phyloP scores from a whole-genome alignment of 2,329 filamentous ascomycete species.

The Trichoderma asperellum region DNA sequence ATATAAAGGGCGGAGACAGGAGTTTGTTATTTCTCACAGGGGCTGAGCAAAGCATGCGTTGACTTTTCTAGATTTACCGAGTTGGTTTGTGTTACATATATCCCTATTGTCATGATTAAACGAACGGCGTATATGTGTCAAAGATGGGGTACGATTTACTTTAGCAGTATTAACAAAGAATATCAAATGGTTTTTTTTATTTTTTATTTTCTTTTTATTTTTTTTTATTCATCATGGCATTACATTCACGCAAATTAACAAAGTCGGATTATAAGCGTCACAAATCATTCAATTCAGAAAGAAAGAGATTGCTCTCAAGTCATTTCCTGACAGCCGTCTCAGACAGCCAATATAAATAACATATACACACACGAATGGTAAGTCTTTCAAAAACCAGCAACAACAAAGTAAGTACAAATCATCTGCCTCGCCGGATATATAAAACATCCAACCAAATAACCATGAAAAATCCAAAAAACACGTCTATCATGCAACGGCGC shows the following conservation, averaged over 20 bases:
- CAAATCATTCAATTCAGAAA: slow-evolving; percentile 25
- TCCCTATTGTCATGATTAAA: not conserved
- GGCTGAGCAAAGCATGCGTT: not conserved
- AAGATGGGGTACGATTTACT: not conserved
- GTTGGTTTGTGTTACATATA: not conserved
- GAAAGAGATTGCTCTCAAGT: slow-evolving; percentile 6
- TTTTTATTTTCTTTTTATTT: too few species aligned
- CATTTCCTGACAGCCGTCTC: slow-evolving; percentile 15
- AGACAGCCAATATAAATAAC: slow-evolving; percentile 6
- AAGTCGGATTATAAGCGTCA: not conserved
- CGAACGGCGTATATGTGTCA: not conserved
- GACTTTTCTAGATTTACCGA: not conserved
- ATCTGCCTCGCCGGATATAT: not conserved
- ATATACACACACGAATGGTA: slow-evolving; percentile 29
- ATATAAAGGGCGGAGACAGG: not conserved
- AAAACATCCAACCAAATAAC: not conserved
- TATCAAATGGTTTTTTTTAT: not conserved
- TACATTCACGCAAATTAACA: too few species aligned
- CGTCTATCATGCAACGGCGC: slow-evolving; percentile 22
- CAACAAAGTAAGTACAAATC: not conserved
- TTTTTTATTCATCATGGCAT: not conserved
- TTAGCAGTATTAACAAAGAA: not conserved
- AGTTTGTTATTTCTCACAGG: not conserved
- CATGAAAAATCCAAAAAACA: slow-evolving; percentile 8
- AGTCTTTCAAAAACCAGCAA: slow-evolving; percentile 1